phyloP scores from a whole-genome alignment of 2,329 filamentous ascomycete species.

The Ophiostoma ulmi region DNA sequence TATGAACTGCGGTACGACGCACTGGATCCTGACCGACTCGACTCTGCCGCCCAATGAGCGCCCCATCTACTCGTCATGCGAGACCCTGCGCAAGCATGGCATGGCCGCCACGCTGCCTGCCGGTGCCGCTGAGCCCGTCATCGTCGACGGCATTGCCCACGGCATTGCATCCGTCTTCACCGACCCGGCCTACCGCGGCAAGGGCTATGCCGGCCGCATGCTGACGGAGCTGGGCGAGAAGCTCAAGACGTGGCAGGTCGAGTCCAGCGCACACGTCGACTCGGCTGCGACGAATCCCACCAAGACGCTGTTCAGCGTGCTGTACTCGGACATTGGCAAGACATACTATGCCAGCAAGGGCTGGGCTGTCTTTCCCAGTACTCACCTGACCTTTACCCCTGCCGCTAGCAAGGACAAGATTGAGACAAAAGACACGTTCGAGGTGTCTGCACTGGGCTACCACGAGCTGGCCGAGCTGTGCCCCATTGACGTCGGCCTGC shows the following conservation, averaged over 20 bases:
- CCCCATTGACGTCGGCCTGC: conserved; percentile 55
- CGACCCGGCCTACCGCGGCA: conserved; percentile 58
- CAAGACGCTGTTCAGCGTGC: conserved; percentile 62
- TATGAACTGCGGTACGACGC: conserved; percentile 52
- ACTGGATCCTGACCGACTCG: conserved; percentile 59
- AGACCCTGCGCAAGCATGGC: conserved; percentile 57
- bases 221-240: conserved; percentile 56
- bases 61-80: conserved; percentile 58
- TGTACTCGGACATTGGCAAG: conserved; percentile 85
- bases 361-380: conserved; percentile 70
- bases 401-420: not conserved
- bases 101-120: conserved; percentile 29
- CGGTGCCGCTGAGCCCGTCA: not conserved
- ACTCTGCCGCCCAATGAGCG: conserved; percentile 38
- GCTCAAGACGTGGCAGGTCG: conserved; percentile 38
- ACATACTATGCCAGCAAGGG: conserved; percentile 71
- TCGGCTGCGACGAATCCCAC: conserved; percentile 22
- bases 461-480: conserved; percentile 59
- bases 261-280: conserved; percentile 27
- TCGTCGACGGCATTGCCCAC: conserved; percentile 58
- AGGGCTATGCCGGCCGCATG: conserved; percentile 74
- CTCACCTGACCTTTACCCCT: conserved; percentile 62
- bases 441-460: conserved; percentile 46
- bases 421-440: not conserved
- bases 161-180: conserved; percentile 80